Evolutionary conservation across 2,329 filamentous ascomycete genomes (phyloP).

Genomic region (Ophiostoma populinum): DNA sequence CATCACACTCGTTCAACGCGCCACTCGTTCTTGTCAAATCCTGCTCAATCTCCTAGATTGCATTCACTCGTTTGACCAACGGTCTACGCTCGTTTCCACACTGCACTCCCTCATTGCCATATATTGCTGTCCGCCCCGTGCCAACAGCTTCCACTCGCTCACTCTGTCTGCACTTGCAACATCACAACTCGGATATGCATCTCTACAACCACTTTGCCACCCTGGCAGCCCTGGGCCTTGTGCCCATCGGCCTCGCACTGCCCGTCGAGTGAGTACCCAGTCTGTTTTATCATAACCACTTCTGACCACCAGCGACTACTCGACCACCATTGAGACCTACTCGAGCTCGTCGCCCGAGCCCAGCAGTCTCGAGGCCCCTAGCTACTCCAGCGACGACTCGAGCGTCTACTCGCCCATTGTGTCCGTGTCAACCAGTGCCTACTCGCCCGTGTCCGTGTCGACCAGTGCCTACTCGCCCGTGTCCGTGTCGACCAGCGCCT

Average conservation of each 20-base stretch:
- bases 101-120: neutral
- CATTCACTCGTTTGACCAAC: too few species aligned
- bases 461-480: too few species aligned
- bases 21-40: neutral
- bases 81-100: neutral
- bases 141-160: neutral
- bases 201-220: neutral
- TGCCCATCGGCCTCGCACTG: neutral
- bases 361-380: too few species aligned
- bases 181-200: neutral
- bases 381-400: too few species aligned
- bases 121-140: neutral
- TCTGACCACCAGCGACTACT: neutral
- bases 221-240: neutral
- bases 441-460: too few species aligned
- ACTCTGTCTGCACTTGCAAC: neutral
- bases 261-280: slow-evolving; percentile 1
- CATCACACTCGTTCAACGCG: too few species aligned
- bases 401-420: too few species aligned
- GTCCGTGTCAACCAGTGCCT: too few species aligned
- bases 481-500: too few species aligned
- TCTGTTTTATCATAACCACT: neutral
- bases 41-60: too few species aligned
- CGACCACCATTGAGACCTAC: too few species aligned
- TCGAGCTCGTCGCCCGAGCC: too few species aligned